A percentile compares a stretch with the other conserved stretches of the same genome.
These are phyloP conservation scores for Fabrea salina DNA, from an alignment of 169 alveolate species.

Conservation along the genomic window DNA sequence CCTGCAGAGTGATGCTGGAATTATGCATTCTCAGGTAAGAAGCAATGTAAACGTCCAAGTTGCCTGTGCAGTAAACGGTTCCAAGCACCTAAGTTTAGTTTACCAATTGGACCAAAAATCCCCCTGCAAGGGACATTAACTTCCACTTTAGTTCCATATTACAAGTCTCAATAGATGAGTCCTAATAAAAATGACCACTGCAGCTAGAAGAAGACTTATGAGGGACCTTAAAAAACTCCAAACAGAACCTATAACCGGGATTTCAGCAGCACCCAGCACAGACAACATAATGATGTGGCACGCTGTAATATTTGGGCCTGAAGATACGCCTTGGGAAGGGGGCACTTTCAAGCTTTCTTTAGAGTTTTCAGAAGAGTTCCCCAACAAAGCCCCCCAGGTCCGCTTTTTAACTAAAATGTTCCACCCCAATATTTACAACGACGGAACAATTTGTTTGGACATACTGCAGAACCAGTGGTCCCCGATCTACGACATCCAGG, in stretches of 20 bases:
- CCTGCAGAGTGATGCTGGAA: not conserved
- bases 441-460: conserved; percentile 83
- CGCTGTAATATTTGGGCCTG: conserved; percentile 98
- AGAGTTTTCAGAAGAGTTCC: conserved; percentile 83
- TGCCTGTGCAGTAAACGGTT: not conserved
- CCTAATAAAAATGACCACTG: conserved; percentile 32
- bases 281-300: conserved; percentile 95
- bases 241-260: conserved; percentile 90
- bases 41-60: not conserved
- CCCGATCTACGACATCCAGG: conserved; percentile 95
- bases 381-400: conserved; percentile 80
- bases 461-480: conserved; percentile 94
- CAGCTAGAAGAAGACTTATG: conserved; percentile 81
- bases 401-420: conserved; percentile 73
- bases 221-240: conserved; percentile 91
- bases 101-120: too few relatives aligned
- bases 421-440: conserved; percentile 82
- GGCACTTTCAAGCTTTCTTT: conserved; percentile 91
- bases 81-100: too few relatives aligned
- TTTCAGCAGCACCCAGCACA: conserved; percentile 94
- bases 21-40: not conserved
- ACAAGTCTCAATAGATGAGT: too few relatives aligned
- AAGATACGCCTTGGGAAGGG: conserved; percentile 98
- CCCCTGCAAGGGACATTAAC: too few relatives aligned
- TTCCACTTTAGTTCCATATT: too few relatives aligned